phyloP scores from a whole-genome alignment of 352 stramenopile genomes.

The Pythium rhizo-oryzae region DNA sequence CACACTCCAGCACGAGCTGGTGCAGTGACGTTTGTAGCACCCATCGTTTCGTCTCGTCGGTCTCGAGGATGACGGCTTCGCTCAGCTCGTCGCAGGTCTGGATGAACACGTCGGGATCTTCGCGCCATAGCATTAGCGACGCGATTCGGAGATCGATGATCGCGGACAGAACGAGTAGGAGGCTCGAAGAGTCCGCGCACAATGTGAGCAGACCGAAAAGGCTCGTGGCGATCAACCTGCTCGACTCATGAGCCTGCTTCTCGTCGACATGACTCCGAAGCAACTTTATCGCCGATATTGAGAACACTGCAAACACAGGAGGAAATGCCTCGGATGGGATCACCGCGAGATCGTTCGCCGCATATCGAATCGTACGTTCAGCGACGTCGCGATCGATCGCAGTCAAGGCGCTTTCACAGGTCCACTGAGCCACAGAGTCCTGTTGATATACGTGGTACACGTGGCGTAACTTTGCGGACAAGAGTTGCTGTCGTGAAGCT shows the following conservation, averaged over 20 bases:
- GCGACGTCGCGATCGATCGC: not conserved
- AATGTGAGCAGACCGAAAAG: constrained; percentile 36
- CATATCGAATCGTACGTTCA: not conserved
- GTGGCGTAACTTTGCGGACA: not conserved
- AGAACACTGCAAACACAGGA: constrained; percentile 1
- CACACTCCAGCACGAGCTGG: constrained; percentile 53
- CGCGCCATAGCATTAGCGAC: constrained; percentile 25
- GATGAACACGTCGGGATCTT: constrained; percentile 26
- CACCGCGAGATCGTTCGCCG: constrained; percentile 1
- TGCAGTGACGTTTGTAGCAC: constrained; percentile 37
- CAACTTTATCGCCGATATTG: not conserved
- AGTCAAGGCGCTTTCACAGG: too few species aligned
- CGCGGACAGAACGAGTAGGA: constrained; percentile 29
- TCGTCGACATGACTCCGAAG: too few species aligned
- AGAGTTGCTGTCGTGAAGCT: constrained; percentile 4
- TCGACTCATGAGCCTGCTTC: not conserved
- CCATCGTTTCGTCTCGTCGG: constrained; percentile 34
- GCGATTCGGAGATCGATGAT: constrained; percentile 29
- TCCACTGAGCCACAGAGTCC: too few species aligned
- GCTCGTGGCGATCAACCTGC: constrained; percentile 1
- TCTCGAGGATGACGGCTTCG: constrained; percentile 31
- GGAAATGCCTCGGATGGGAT: constrained; percentile 9
- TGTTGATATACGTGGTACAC: not conserved
- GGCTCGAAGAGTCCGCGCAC: constrained; percentile 33
- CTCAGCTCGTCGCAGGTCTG: constrained; percentile 31